A percentile compares a stretch with the other conserved stretches of the same genome.
Conservation (phyloP, 2,329 filamentous ascomycete genomes). For the Talaromyces rugulosus region DNA sequence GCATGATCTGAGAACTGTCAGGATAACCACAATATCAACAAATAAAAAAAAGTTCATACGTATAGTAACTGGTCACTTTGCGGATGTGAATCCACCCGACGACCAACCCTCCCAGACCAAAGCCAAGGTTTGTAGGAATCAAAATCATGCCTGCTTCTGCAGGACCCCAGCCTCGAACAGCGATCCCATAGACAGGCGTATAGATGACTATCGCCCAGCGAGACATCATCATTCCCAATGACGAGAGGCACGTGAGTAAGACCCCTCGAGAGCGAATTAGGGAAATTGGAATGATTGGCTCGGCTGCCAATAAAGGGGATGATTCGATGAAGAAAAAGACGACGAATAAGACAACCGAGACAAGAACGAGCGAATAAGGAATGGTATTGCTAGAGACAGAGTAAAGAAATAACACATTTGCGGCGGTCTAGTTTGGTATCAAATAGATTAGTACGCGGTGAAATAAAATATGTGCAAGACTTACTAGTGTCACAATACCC, state of each 20-base stretch:
- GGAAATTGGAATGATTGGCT: constrained; percentile 71
- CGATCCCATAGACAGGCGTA: constrained; percentile 72
- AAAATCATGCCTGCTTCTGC: constrained; percentile 70
- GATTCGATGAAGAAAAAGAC: constrained; percentile 60
- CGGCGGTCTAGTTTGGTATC: constrained; percentile 45
- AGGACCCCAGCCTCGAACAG: constrained; percentile 65
- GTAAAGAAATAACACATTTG: constrained; percentile 69
- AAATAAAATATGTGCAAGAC: constrained; percentile 15
- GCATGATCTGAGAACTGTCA: constrained; percentile 41
- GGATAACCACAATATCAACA: neutral
- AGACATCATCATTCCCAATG: constrained; percentile 73
- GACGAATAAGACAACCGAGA: constrained; percentile 58
- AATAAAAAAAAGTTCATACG: constrained; percentile 26
- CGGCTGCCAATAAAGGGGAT: constrained; percentile 48
- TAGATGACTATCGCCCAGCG: constrained; percentile 81
- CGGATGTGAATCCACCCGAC: constrained; percentile 74
- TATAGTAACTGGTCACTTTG: constrained; percentile 68
- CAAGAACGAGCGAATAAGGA: constrained; percentile 54
- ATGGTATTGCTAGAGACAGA: constrained; percentile 63
- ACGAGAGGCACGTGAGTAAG: constrained; percentile 68
- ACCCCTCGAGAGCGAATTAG: constrained; percentile 67
- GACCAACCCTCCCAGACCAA: constrained; percentile 67
- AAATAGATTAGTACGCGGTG: neutral
- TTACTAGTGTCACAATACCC: constrained; percentile 63
- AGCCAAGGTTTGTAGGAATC: constrained; percentile 76